Evolutionary conservation across 108 stramenopile genomes (phyloP), one percentile per base, ranked within the genome.

Genomic region (Hondaea fermentalgiana): DNA sequence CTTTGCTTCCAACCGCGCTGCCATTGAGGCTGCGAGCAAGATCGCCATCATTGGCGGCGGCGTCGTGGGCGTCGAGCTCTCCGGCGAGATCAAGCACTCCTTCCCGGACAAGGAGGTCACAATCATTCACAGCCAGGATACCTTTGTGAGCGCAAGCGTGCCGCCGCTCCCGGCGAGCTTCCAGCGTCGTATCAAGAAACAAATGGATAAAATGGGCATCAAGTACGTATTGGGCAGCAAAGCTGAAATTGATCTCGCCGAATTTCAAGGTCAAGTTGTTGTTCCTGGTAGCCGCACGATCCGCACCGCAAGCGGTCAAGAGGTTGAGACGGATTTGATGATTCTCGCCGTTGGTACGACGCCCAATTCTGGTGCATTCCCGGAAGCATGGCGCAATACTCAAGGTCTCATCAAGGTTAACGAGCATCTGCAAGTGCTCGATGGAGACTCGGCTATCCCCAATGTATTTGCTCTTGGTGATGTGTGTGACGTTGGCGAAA

Each of bases 41-140:
- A 91, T 92, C 51, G 72, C 91, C 43, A 35, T 92, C 59, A 58
- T 92, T 16, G 92, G 92, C 17, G 92, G 92, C 19, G 92, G 92
- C n/a, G 76, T 91, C 44, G 71, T 91, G 44, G 91, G 92, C 69
- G 91, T 92, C 49, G 92, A 92, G 88, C 55, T 88, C 16, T 89
- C 91, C 14, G 91, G 91, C 4, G 92, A 92, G 49, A 92, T 92
- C 87, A 88, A 35, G 87, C 89, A 87, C 44, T 64, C 60, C 14
- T 43, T 88, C 35, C 92, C 92, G 10, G 89, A 47, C 5, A 92
- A 92, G 71, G 49, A 60, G 72, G 89, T 92, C 43, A 90, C 87
- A 28, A 64, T 92, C 25, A 90, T 92, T 3, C 90, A 88, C 88
- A 28, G 23, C 16, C 60, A 19, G 8, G 35, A 28, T 17, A 28